These are phyloP conservation scores for Kwoniella dejecticola DNA, from an alignment of 768 basidiomycete genomes.

Conservation along the genomic window DNA sequence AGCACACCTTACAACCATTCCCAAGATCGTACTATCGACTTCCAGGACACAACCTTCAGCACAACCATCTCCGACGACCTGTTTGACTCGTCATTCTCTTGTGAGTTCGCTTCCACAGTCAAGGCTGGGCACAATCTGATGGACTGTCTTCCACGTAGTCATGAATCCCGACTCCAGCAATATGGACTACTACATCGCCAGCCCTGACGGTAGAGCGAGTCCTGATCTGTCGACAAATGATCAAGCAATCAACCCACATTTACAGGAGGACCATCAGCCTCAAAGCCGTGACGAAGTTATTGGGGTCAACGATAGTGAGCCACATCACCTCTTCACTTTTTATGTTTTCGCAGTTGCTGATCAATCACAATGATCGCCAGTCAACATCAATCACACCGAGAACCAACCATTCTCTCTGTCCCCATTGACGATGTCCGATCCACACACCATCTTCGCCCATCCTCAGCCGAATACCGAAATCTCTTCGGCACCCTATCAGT, in stretches of 20 bases:
- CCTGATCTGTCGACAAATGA: neutral
- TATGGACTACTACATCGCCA: conserved; percentile 22
- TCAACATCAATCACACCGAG: neutral
- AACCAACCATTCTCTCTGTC: conserved; percentile 11
- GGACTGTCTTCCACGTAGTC: conserved; percentile 1
- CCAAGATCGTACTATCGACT: conserved; percentile 2
- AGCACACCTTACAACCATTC: neutral
- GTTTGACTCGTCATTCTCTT: conserved; percentile 22
- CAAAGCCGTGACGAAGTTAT: neutral
- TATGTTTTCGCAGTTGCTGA: neutral
- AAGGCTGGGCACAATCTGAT: no score
- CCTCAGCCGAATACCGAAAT: neutral
- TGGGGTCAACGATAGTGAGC: conserved; percentile 1
- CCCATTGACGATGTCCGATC: conserved; percentile 11
- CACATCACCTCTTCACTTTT: neutral
- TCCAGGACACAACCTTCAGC: conserved; percentile 3
- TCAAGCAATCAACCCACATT: neutral
- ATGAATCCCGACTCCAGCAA: conserved; percentile 9
- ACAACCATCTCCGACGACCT: conserved; percentile 20
- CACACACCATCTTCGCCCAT: conserved; percentile 11
- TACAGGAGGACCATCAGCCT: conserved; percentile 6
- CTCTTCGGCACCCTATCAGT: neutral
- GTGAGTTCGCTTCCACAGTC: neutral
- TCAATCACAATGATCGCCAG: neutral
- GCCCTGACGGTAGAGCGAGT: conserved; percentile 5